Conservation (phyloP, 2,329 filamentous ascomycete genomes). For the Calonectria honghensis region DNA sequence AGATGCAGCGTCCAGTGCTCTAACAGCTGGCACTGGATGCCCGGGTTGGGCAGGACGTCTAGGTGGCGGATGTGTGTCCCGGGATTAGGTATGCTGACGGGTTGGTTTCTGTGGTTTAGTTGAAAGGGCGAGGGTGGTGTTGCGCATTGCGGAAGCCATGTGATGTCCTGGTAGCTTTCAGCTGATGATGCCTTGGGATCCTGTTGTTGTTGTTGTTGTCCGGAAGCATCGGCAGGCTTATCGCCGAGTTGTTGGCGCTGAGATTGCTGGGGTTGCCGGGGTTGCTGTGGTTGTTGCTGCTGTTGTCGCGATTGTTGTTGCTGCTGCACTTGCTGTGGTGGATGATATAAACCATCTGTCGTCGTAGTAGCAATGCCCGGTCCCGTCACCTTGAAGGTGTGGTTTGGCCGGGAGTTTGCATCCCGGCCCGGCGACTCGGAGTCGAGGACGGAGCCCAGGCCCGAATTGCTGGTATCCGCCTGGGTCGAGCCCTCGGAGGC, state of each 20-base stretch:
- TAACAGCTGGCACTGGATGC: constrained; percentile 48
- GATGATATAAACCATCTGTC: constrained; percentile 23
- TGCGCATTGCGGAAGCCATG: constrained; percentile 36
- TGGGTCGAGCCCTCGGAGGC: constrained; percentile 23
- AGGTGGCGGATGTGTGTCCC: constrained; percentile 42
- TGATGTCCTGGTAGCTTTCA: constrained; percentile 34
- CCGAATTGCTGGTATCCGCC: neutral
- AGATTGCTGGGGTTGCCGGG: neutral
- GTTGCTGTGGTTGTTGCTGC: neutral
- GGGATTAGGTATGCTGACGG: constrained; percentile 2
- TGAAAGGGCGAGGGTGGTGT: constrained; percentile 21
- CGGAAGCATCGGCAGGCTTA: constrained; percentile 22
- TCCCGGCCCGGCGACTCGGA: constrained; percentile 37
- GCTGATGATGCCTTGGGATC: constrained; percentile 13
- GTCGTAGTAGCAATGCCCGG: constrained; percentile 42
- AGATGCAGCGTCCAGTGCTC: constrained; percentile 51
- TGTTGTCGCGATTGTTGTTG: neutral
- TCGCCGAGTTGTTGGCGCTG: constrained; percentile 5
- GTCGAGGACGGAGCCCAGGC: neutral
- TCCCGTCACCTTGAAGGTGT: constrained; percentile 47
- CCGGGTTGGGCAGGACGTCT: constrained; percentile 47
- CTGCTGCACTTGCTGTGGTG: constrained; percentile 27
- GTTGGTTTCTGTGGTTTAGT: neutral
- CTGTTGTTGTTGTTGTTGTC: neutral
- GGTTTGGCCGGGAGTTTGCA: constrained; percentile 44